Evolutionary conservation across 345 rosid species (phyloP).

Genomic region (Hibiscus syriacus): DNA sequence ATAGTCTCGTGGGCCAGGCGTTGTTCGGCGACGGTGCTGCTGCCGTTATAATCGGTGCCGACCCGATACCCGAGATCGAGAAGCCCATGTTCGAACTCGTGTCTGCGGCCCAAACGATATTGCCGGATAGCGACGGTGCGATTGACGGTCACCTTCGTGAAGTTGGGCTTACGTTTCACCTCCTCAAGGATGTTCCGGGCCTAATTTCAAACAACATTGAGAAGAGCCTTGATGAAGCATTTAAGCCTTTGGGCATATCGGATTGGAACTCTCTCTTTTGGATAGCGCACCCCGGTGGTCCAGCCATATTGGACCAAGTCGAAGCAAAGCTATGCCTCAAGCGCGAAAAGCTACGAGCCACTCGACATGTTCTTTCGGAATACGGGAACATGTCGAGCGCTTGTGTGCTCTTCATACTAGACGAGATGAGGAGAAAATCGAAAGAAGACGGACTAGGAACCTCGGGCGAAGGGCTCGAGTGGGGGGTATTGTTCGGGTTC

Average conservation of each 20-base stretch:
- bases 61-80: slow-evolving; percentile 22
- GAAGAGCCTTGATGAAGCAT: slow-evolving; percentile 22
- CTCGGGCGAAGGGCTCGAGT: slow-evolving; percentile 27
- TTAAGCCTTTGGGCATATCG: slow-evolving; percentile 30
- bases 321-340: slow-evolving; percentile 27
- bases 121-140: slow-evolving; percentile 40
- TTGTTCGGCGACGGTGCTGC: slow-evolving; percentile 22
- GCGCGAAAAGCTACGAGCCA: slow-evolving; percentile 24
- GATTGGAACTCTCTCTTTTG: slow-evolving; percentile 47
- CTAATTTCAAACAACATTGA: slow-evolving; percentile 9
- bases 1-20: slow-evolving; percentile 36
- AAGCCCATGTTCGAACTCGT: slow-evolving; percentile 38
- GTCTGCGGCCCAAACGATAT: slow-evolving; percentile 26
- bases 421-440: slow-evolving; percentile 35
- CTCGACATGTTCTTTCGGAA: slow-evolving; percentile 29
- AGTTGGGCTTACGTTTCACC: slow-evolving; percentile 12
- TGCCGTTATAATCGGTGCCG: slow-evolving; percentile 38
- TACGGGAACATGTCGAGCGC: slow-evolving; percentile 44
- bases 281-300: slow-evolving; percentile 46
- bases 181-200: slow-evolving; percentile 9
- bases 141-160: slow-evolving; percentile 25
- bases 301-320: slow-evolving; percentile 32
- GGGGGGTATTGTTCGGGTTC: slow-evolving; percentile 12
- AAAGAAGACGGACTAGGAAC: slow-evolving; percentile 19
- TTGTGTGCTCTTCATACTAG: slow-evolving; percentile 32